Evolutionary conservation across 1,139 yeast genomes (phyloP), one percentile per base, ranked within the genome.

Genomic region (Yamadazyma diospyri): DNA sequence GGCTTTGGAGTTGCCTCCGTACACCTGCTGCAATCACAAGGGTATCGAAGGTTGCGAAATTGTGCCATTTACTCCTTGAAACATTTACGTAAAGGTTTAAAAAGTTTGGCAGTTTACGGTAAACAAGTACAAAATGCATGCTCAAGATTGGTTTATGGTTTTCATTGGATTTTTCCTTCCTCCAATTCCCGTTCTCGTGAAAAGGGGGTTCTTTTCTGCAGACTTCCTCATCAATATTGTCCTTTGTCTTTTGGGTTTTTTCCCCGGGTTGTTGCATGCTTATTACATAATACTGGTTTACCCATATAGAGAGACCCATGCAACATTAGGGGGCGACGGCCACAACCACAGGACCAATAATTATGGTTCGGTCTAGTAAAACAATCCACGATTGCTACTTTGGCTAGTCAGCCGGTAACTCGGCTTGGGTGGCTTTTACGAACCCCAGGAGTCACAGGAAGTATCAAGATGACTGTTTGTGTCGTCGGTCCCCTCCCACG

Each of bases 161-260:
- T 67, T 86, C 34, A 55, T 86, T 37, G 89, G 94, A n/a, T 72
- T 86, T 41, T 77, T 86, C 51, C 51, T 85, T 33, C 96, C 96
- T 4, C 94, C 94, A 4, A 62, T 86, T 21, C 89, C 95, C 8
- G 95, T 87, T 18, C 72, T 81, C 42, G 60, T 86, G 43, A 85
- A 85, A 57, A 66, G 88, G 43, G 95, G 95, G 1, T 56, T 81
- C 46, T 75, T 75, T 47, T 74, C 87, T 4, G 77, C 79, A 23
- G 94, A 82, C 49, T 75, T 81, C 46, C 66, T 79, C 59, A 80
- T 87, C 48, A 88, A 87, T 57, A 67, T 88, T 35, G 71, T 85
- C 23, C 68, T 88, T 34, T 84, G 89, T 57, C 46, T 81, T 33
- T 66, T 88, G 33, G 95, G 96, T 3, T 83, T 76, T 57, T 55